Evolutionary conservation across 1,284 basidiomycete genomes (phyloP).

Genomic region (Cryptococcus deneoformans): DNA sequence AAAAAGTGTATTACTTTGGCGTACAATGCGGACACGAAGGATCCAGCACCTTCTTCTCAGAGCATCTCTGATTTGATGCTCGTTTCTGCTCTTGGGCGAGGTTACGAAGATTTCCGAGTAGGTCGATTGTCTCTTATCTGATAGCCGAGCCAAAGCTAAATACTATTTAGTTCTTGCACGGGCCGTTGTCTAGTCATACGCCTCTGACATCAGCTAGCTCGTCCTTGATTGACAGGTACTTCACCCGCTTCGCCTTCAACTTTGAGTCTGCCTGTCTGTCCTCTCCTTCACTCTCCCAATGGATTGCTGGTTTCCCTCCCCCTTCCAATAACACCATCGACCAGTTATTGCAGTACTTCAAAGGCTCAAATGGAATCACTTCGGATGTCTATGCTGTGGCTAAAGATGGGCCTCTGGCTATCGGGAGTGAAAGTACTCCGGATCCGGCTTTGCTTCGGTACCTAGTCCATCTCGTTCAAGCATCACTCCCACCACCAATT

Average conservation of each 20-base stretch:
- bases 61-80: constrained; percentile 34
- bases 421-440: background rate
- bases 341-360: background rate
- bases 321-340: background rate
- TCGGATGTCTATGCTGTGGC: constrained; percentile 7
- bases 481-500: constrained; percentile 13
- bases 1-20: constrained; percentile 25
- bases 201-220: constrained; percentile 17
- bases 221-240: constrained; percentile 35
- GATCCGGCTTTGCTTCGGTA: constrained; percentile 22
- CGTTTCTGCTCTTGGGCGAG: constrained; percentile 27
- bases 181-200: constrained; percentile 17
- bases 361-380: background rate
- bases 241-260: constrained; percentile 38
- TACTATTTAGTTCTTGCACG: constrained; percentile 31
- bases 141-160: background rate
- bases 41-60: constrained; percentile 17
- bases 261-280: constrained; percentile 29
- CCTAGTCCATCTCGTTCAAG: constrained; percentile 15
- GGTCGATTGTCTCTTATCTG: constrained; percentile 6
- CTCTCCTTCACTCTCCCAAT: constrained; percentile 12
- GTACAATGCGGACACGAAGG: constrained; percentile 12
- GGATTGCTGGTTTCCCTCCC: constrained; percentile 23
- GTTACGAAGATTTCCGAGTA: constrained; percentile 43
- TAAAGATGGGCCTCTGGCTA: constrained; percentile 20